Evolutionary conservation across 495 filamentous ascomycete species (phyloP).

Genomic region (Aspergillus diversus): DNA sequence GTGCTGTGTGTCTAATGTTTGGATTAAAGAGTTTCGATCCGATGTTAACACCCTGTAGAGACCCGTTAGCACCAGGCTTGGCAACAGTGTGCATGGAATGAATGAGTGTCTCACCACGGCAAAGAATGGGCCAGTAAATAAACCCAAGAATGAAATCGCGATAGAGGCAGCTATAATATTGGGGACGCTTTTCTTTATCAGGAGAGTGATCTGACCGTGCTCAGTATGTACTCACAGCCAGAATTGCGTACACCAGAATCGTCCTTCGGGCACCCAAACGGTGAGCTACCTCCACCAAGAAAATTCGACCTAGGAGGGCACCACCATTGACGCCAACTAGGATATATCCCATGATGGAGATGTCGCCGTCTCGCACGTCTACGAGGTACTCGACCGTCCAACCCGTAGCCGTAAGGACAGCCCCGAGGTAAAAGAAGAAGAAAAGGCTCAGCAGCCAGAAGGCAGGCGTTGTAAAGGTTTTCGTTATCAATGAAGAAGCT

Average conservation of each 20-base stretch:
- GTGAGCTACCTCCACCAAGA: constrained; percentile 34
- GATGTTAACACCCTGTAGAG: constrained; percentile 34
- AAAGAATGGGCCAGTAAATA: constrained; percentile 39
- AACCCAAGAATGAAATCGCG: constrained; percentile 33
- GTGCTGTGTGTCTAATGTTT: too few relatives aligned
- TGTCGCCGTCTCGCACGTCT: constrained; percentile 32
- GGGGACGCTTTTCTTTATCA: too few relatives aligned
- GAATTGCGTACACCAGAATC: constrained; percentile 34
- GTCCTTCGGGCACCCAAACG: constrained; percentile 34
- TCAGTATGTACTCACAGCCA: constrained; percentile 39
- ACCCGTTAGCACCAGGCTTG: neutral
- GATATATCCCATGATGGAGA: constrained; percentile 37
- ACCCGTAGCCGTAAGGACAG: constrained; percentile 31
- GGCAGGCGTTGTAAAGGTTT: constrained; percentile 26
- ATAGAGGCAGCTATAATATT: constrained; percentile 39
- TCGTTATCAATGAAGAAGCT: constrained; percentile 28
- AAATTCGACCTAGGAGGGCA: constrained; percentile 29
- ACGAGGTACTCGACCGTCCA: constrained; percentile 41
- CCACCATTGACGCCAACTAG: constrained; percentile 35
- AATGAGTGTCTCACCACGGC: constrained; percentile 32
- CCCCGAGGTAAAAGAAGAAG: constrained; percentile 40
- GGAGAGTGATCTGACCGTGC: too few relatives aligned
- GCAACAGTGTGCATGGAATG: too few relatives aligned
- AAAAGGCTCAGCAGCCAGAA: constrained; percentile 38
- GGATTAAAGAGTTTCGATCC: constrained; percentile 33